Base-by-base conservation (phyloP, 306 rosid species). In the Luffa aegyptiaca region DNA sequence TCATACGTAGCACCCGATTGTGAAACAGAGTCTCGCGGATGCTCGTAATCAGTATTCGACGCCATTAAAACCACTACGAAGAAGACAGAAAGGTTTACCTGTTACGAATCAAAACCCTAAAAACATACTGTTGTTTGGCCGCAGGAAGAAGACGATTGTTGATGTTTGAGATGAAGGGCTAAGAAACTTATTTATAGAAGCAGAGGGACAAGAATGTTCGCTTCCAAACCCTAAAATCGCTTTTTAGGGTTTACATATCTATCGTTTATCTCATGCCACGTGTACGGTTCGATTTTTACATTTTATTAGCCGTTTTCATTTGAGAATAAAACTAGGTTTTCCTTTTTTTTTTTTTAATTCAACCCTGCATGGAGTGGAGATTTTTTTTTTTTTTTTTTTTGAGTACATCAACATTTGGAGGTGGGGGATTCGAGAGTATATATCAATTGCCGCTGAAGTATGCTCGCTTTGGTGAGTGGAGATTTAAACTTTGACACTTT, bases 31-130 rank as follows among this genome's bases (percentile, higher is more conserved):
- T 71, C 57, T 11, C 57, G 6, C 57, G 20, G 58, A 46, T 51
- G 62, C 44, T 51, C 61, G 78, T 49, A 73, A 51, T 73, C 78
- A 73, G 78, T 73, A 72, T 14, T 26, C 61, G 62, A 73, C 78
- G 62, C 62, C 7, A 26, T 49, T 14, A 14, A 2, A 21, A 11
- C 78, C 78, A 51, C 21, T 73, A 73, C 31, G 1, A 3, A 48
- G 39, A 48, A 11, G 8, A 17, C 3, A 69, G 0, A 20, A 31
- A 1, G 41, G 2, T 3, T 11, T 26, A 72, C 77, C 58, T 2
- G 42, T 1, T 21, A 5, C 10, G 13, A 18, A 46, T 11, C 58
- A 1, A 48, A 45, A 12, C 21, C 58, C 42, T 13, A 72, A 3
- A 0, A 0, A 1, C 1, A 41, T 12, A 21, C 7, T 5, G 11